phyloP scores from a whole-genome alignment of 352 stramenopile species.

The Saprolegnia diclina region DNA sequence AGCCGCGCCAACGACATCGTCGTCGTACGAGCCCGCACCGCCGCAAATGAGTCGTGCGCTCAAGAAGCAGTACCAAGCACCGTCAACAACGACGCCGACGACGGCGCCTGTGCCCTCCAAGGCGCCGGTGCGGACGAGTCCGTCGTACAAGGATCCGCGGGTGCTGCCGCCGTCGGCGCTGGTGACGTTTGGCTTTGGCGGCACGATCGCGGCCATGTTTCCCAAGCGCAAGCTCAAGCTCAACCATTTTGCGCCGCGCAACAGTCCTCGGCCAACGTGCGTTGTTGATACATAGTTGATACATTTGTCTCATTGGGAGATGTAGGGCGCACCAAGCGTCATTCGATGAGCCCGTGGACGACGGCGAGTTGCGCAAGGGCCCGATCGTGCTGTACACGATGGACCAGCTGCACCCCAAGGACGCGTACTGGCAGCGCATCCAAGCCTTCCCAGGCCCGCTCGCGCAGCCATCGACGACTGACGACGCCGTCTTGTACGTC shows the following conservation, averaged over 20 bases:
- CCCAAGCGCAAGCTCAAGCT: constrained; percentile 77
- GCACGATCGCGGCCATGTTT: constrained; percentile 86
- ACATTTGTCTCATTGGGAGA: constrained; percentile 3
- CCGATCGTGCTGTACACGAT: constrained; percentile 75
- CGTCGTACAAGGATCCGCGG: constrained; percentile 68
- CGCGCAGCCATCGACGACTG: constrained; percentile 44
- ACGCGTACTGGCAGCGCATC: constrained; percentile 62
- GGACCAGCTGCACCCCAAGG: constrained; percentile 67
- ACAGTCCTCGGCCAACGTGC: constrained; percentile 48
- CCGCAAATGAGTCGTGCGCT: constrained; percentile 17
- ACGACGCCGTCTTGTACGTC: constrained; percentile 55
- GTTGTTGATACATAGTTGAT: background rate
- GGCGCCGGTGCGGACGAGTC: background rate
- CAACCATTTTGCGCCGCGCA: constrained; percentile 54
- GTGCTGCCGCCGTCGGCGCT: constrained; percentile 67
- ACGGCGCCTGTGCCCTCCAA: background rate
- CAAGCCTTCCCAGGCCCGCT: constrained; percentile 73
- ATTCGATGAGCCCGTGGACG: constrained; percentile 28
- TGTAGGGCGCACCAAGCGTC: constrained; percentile 1
- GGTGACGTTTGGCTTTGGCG: constrained; percentile 79
- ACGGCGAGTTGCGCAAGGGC: constrained; percentile 70
- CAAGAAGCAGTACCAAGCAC: constrained; percentile 15
- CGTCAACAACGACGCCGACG: background rate
- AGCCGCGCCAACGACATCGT: background rate
- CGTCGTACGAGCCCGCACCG: background rate